Conservation (phyloP, 208 protist genomes). For the Acanthamoeba castellanii region DNA sequence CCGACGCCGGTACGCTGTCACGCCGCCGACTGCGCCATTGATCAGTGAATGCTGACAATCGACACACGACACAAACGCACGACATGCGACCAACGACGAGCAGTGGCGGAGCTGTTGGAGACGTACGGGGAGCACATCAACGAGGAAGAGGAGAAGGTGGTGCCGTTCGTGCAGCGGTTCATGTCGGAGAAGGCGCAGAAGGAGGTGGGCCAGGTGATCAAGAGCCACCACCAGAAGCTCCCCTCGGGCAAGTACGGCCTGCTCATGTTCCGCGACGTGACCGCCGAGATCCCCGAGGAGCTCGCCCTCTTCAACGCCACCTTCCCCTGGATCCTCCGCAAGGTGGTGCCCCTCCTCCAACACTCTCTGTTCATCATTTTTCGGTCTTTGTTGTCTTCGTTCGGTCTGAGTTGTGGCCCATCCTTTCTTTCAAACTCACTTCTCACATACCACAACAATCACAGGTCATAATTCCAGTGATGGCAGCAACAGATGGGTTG, state of each 20-base stretch:
- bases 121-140: conserved; percentile 45
- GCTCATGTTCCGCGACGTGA: conserved; percentile 8
- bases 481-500: not conserved
- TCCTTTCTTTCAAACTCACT: no score
- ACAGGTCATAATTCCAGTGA: not conserved
- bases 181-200: conserved; percentile 45
- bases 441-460: not conserved
- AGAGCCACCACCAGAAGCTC: conserved; percentile 11
- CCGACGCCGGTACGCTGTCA: not conserved
- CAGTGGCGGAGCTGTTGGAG: conserved; percentile 1
- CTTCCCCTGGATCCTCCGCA: conserved; percentile 45
- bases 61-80: not conserved
- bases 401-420: no score
- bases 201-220: not conserved
- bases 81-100: not conserved
- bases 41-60: no score
- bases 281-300: not conserved
- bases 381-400: not conserved
- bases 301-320: conserved; percentile 24
- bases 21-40: not conserved
- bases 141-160: conserved; percentile 24
- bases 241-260: conserved; percentile 42
- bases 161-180: conserved; percentile 39
- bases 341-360: not conserved
- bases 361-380: no score